phyloP scores from a whole-genome alignment of 495 filamentous ascomycete genomes.

The Rhypophila decipiens region DNA sequence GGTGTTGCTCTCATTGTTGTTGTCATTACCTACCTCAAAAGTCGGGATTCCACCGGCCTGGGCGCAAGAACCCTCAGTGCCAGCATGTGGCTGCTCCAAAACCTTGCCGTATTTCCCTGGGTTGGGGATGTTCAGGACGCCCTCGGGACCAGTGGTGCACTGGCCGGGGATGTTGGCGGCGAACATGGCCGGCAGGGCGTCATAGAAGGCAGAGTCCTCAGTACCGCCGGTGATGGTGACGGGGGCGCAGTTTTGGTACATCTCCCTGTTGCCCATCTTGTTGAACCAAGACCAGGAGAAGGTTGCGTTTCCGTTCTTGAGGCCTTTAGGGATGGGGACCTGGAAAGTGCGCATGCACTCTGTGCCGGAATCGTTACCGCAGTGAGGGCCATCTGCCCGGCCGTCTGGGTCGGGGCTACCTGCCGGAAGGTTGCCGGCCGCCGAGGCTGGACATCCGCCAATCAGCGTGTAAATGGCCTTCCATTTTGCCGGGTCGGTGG shows the following conservation, averaged over 20 bases:
- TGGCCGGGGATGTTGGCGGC: slow-evolving; percentile 46
- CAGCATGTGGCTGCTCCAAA: slow-evolving; percentile 19
- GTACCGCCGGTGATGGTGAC: slow-evolving; percentile 51
- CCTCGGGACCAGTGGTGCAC: slow-evolving; percentile 16
- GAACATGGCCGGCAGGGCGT: slow-evolving; percentile 49
- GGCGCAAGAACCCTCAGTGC: slow-evolving; percentile 53
- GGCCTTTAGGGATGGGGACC: slow-evolving; percentile 49
- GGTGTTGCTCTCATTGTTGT: slow-evolving; percentile 5
- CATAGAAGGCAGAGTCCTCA: slow-evolving; percentile 18
- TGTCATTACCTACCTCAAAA: slow-evolving; percentile 9
- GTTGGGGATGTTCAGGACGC: slow-evolving; percentile 21
- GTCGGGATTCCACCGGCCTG: slow-evolving; percentile 18
- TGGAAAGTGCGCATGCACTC: slow-evolving; percentile 23
- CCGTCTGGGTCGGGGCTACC: slow-evolving; percentile 9
- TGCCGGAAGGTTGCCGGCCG: slow-evolving; percentile 35
- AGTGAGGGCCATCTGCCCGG: slow-evolving; percentile 14
- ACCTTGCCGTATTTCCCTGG: slow-evolving; percentile 18
- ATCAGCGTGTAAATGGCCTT: slow-evolving; percentile 74
- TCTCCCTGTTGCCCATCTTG: slow-evolving; percentile 74
- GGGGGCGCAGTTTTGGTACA: slow-evolving; percentile 77
- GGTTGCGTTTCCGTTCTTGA: slow-evolving; percentile 56
- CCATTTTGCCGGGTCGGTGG: slow-evolving; percentile 51
- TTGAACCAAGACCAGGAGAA: slow-evolving; percentile 90
- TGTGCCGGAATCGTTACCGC: slow-evolving; percentile 17
- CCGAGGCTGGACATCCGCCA: slow-evolving; percentile 60